Evolutionary conservation across 1,284 basidiomycete genomes (phyloP), one percentile per base, ranked within the genome.

Genomic region (Trametes sp.): DNA sequence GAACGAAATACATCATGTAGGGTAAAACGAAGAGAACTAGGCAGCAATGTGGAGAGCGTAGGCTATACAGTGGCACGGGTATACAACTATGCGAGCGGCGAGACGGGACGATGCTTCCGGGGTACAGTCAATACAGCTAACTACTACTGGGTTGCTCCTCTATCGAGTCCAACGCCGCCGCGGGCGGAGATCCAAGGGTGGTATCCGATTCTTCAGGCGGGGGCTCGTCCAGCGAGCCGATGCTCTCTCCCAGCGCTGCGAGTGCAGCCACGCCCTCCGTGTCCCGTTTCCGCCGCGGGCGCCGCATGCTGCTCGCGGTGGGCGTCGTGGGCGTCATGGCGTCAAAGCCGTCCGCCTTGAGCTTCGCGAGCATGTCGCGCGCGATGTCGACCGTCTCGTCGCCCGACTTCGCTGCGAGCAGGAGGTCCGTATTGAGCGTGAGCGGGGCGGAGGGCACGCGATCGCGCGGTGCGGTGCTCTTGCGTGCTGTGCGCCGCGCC

Each of bases 341-440:
- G 13, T 70, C 64, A 60, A 75, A 75, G 9, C 74, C 74, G 66
- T 87, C 84, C 6, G 87, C 85, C 73, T 92, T 82, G 38, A 94
- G 80, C 46, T 82, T 83, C 11, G 89, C 89, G 59, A 94, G 74
- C 89, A 94, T 90, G 68, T 89, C 85, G 54, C 84, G 84, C 9
- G 92, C 92, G 54, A 85, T 78, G 62, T 87, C 83, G 13, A 80
- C 89, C 2, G 88, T 81, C 54, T 88, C 84, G 59, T 73, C 74
- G 29, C 69, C 75, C 61, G 63, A 71, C 66, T 48, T 69, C 10
- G 68, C 58, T 2, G 57, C 57, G 6, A 74, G 55, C 13, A 74
- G 57, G 16, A 74, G 74, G 46, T 78, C 81, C 54, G 77, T 75
- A 45, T 78, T 80, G 62, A 81, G 75, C 62, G 77, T 78, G 60